These are phyloP conservation scores for Pterulicium gracile DNA, from an alignment of 1,284 basidiomycete species.

Conservation along the genomic window DNA sequence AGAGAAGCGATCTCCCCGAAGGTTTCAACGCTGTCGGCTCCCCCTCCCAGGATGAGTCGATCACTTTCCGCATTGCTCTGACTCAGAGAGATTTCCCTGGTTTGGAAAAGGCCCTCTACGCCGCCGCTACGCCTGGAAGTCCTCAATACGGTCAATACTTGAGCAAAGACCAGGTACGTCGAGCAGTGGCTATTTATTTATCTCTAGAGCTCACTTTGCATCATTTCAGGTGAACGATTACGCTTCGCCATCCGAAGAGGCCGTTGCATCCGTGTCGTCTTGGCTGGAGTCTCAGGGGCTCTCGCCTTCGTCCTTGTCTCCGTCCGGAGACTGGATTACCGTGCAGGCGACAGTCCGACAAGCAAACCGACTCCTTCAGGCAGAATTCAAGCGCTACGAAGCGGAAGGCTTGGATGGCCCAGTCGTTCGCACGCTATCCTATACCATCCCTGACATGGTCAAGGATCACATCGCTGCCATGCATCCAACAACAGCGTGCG, in stretches of 20 bases:
- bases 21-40: too few relatives aligned
- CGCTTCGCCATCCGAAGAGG: neutral
- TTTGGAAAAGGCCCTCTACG: too few relatives aligned
- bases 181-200: too few relatives aligned
- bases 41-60: too few relatives aligned
- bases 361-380: neutral
- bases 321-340: neutral
- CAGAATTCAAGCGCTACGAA: neutral
- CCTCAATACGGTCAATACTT: too few relatives aligned
- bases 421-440: neutral
- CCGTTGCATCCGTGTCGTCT: neutral
- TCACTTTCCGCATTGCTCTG: too few relatives aligned
- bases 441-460: neutral
- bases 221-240: neutral
- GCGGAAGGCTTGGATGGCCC: neutral
- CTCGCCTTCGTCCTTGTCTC: neutral
- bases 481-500: neutral
- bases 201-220: too few relatives aligned
- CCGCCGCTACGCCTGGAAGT: too few relatives aligned
- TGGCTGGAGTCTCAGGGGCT: neutral
- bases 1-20: too few relatives aligned
- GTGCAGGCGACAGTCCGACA: neutral
- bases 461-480: neutral
- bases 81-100: too few relatives aligned
- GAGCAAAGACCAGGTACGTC: too few relatives aligned